Conservation (phyloP, 2,329 filamentous ascomycete genomes). For the Colletotrichum spaethianum region DNA sequence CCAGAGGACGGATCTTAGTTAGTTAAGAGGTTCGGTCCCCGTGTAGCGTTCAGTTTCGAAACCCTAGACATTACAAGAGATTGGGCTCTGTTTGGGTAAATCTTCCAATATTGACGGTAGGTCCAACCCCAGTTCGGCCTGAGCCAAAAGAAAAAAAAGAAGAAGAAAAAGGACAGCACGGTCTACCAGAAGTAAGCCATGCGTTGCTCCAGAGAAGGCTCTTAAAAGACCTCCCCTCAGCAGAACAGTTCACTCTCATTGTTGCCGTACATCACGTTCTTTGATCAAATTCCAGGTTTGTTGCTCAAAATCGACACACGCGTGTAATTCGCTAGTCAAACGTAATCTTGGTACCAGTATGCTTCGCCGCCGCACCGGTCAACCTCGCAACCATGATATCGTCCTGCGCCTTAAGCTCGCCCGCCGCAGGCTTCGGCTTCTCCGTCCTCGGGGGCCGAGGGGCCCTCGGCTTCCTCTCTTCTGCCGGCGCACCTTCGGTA, state of each 20-base stretch:
- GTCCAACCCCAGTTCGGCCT: too few relatives aligned
- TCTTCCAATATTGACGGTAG: too few relatives aligned
- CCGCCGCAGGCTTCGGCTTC: constrained; percentile 21
- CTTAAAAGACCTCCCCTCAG: background rate
- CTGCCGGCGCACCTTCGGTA: constrained; percentile 41
- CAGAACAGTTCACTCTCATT: background rate
- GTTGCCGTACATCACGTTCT: background rate
- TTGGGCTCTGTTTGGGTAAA: too few relatives aligned
- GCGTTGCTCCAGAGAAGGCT: background rate
- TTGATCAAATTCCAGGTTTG: too few relatives aligned
- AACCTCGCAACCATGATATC: constrained; percentile 72
- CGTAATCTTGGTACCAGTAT: constrained; percentile 83
- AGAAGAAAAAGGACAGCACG: too few relatives aligned
- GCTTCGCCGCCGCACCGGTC: constrained; percentile 84
- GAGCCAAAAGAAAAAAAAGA: too few relatives aligned
- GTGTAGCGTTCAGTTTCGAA: too few relatives aligned
- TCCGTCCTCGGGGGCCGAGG: constrained; percentile 51
- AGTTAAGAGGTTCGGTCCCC: too few relatives aligned
- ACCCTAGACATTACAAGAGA: too few relatives aligned
- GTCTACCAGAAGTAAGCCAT: too few relatives aligned
- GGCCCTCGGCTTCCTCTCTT: constrained; percentile 49
- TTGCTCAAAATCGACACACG: background rate
- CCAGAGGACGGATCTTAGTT: too few relatives aligned
- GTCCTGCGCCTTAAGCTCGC: constrained; percentile 57
- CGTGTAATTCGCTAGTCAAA: constrained; percentile 65